Percentiles rank a stretch among this genome's conserved stretches.
phyloP scores from a whole-genome alignment of 768 basidiomycete genomes.

The Mycena kentingensis region DNA sequence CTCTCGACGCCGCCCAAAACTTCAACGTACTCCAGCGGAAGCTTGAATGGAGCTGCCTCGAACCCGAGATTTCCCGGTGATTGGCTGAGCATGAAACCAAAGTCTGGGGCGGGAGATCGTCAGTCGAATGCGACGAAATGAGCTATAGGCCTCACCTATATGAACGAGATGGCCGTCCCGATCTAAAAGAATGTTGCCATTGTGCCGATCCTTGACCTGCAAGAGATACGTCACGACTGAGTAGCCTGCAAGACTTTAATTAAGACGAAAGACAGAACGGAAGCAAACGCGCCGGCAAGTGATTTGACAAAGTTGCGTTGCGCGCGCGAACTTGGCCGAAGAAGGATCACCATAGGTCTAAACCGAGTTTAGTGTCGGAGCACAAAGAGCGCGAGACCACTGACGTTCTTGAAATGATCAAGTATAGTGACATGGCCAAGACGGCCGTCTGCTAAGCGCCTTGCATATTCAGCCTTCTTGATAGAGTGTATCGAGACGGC shows the following conservation, averaged over 20 bases:
- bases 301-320: conserved; percentile 95
- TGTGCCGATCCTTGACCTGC: conserved; percentile 98
- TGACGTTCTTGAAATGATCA: conserved; percentile 88
- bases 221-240: conserved; percentile 95
- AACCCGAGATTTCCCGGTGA: conserved; percentile 98
- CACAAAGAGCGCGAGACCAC: conserved; percentile 30
- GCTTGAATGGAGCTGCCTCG: conserved; percentile 99
- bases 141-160: conserved; percentile 44
- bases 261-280: not conserved
- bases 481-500: conserved; percentile 98
- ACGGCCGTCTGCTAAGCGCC: conserved; percentile 76
- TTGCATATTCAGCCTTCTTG: conserved; percentile 97
- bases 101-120: conserved; percentile 52
- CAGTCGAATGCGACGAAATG: not conserved
- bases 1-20: conserved; percentile 86
- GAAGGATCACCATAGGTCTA: conserved; percentile 90
- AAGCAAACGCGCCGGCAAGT: conserved; percentile 60
- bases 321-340: conserved; percentile 84
- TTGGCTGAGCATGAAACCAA: conserved; percentile 97
- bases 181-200: conserved; percentile 96
- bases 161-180: conserved; percentile 93
- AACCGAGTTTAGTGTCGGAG: not conserved
- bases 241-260: conserved; percentile 55
- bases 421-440: conserved; percentile 86
- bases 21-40: conserved; percentile 93